Base-by-base conservation (phyloP, 495 filamentous ascomycete species). In the Aspergillus mulundensis region DNA sequence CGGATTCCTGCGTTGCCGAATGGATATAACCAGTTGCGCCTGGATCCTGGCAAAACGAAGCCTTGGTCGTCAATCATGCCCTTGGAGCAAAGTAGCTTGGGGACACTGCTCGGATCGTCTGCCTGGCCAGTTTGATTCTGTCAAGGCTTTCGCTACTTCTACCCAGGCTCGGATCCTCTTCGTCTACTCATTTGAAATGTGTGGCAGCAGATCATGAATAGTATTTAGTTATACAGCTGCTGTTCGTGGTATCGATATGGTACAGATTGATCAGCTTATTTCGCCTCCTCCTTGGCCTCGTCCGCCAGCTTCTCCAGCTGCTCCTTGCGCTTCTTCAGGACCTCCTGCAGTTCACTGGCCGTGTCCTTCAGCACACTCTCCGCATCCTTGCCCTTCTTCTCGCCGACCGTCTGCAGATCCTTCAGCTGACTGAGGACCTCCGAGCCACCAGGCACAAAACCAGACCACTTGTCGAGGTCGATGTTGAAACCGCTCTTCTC, bases 361-460 rank as follows among this genome's bases (percentile, higher is more conserved):
- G 86, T 82, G 60, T 84, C 83, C 64, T 83, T 81, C 15, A 83
- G 58, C 7, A 88, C 69, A 59, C 78, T 70, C 72, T 86, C 71
- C 5, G 81, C 85, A 57, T 88, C 82, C 19, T 76, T 66, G 18
- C 82, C 80, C 61, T 84, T 78, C 69, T 83, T 78, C 61, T 84
- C 68, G 2, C 77, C 77, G 8, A 83, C 66, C 21, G 78, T 71
- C 52, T 76, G 70, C 59, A 88, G 53, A 51, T 83, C 69, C 58
- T 74, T 65, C 32, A 87, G 57, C 59, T 85, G 77, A 34, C 81
- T 76, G 16, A 82, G 65, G 25, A 87, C 75, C 63, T 84, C 71
- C 42, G 73, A 73, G 8, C 79, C 81, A 16, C 71, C 72, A 7
- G 79, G 78, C 19, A 86, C 69, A 70, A 77, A 77, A 50, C 76